phyloP scores from a whole-genome alignment of 495 filamentous ascomycete species.

The Podospora fimiseda region DNA sequence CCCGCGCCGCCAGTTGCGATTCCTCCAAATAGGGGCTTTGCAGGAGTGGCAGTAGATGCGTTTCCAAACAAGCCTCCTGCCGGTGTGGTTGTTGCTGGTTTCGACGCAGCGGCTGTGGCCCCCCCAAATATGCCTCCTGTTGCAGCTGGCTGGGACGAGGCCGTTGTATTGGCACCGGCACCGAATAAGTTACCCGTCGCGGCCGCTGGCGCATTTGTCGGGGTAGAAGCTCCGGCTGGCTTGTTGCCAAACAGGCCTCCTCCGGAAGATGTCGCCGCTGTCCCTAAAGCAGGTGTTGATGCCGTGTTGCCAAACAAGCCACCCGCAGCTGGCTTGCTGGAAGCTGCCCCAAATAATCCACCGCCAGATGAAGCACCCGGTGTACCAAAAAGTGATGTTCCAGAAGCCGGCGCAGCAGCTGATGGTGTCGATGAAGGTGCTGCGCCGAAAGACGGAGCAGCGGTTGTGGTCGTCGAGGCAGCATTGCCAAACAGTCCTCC shows the following conservation, averaged over 20 bases:
- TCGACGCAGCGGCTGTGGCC: conserved; percentile 5
- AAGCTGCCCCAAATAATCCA: conserved; percentile 31
- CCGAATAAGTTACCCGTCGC: conserved; percentile 15
- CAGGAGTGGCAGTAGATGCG: conserved; percentile 17
- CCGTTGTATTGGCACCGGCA: conserved; percentile 6
- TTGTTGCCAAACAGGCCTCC: conserved; percentile 33
- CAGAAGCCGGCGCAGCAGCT: conserved; percentile 12
- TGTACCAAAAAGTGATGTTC: conserved; percentile 9
- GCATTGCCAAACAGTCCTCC: conserved; percentile 47
- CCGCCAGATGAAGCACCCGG: conserved; percentile 21
- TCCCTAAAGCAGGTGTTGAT: conserved; percentile 9
- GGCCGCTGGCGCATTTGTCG: conserved; percentile 17
- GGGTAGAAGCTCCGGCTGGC: conserved; percentile 24
- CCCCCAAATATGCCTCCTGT: conserved; percentile 16
- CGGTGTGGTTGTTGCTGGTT: conserved; percentile 13
- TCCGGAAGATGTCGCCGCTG: conserved; percentile 12
- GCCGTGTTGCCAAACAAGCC: conserved; percentile 19
- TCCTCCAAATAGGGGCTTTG: conserved; percentile 23
- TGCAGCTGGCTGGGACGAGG: neutral
- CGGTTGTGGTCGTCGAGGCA: conserved; percentile 21
- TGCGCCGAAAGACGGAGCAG: conserved; percentile 18
- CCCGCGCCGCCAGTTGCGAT: conserved; percentile 7
- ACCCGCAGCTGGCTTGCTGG: conserved; percentile 8
- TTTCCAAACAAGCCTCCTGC: conserved; percentile 6
- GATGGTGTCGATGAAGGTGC: conserved; percentile 19